These are phyloP conservation scores for Thielaviopsis euricoi DNA, from an alignment of 2,329 filamentous ascomycete genomes.

Conservation along the genomic window DNA sequence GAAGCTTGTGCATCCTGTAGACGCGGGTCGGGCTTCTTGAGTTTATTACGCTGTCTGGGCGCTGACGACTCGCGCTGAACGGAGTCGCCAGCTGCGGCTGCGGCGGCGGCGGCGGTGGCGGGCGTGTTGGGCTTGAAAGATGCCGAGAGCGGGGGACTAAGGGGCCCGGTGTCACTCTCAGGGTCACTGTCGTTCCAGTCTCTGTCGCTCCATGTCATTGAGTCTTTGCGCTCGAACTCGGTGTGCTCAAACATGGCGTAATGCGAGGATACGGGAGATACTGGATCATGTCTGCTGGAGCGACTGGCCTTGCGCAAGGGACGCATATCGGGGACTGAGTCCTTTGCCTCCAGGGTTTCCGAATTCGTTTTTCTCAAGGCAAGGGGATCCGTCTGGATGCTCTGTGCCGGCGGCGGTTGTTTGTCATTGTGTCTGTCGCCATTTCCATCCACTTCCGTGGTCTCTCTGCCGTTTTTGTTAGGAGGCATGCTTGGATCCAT, in stretches of 20 bases:
- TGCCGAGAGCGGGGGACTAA: constrained; percentile 5
- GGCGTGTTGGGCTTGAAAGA: background rate
- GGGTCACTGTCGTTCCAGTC: constrained; percentile 42
- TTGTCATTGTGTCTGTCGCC: constrained; percentile 15
- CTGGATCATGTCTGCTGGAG: background rate
- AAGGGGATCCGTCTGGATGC: background rate
- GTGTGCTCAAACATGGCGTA: background rate
- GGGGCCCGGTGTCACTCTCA: constrained; percentile 23
- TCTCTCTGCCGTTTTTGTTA: constrained; percentile 50
- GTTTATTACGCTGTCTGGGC: background rate
- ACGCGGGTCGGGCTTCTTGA: background rate
- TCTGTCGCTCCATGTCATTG: constrained; percentile 47
- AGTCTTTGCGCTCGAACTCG: constrained; percentile 27
- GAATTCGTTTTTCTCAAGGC: background rate
- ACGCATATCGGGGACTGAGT: constrained; percentile 17
- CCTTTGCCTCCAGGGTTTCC: constrained; percentile 1
- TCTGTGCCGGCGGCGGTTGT: constrained; percentile 13
- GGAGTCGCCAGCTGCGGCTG: background rate
- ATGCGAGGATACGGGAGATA: background rate
- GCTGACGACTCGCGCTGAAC: background rate
- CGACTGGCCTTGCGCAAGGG: constrained; percentile 2
- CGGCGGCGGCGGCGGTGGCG: background rate
- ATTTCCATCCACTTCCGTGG: constrained; percentile 17
- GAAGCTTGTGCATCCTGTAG: background rate
- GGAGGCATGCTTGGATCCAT: constrained; percentile 39